These are phyloP conservation scores for Narthecium ossifragum DNA, from an alignment of 106 monocot species.

Conservation along the genomic window DNA sequence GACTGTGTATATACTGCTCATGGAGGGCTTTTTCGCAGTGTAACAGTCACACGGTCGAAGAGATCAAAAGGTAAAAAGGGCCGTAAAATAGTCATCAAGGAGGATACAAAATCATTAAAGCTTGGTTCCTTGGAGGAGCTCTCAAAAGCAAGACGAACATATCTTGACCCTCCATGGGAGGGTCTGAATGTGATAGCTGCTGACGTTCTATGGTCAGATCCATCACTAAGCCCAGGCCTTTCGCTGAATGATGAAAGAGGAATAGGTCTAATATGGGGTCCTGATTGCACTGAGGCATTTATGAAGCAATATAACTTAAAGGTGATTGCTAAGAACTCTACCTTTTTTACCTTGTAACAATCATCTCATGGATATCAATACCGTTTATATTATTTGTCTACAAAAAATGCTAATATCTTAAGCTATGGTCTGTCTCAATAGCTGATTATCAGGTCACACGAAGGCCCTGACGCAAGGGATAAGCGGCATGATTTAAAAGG, in stretches of 20 bases:
- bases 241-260: slow-evolving; percentile 86
- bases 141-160: slow-evolving; percentile 72
- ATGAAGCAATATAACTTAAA: slow-evolving; percentile 69
- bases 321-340: slow-evolving; percentile 18
- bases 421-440: slow-evolving; percentile 25
- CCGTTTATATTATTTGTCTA: too few species aligned
- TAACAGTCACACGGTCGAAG: slow-evolving; percentile 28
- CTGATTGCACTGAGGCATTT: slow-evolving; percentile 85
- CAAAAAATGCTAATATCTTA: slow-evolving; percentile 7
- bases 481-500: slow-evolving; percentile 67
- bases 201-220: slow-evolving; percentile 97
- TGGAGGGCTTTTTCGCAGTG: slow-evolving; percentile 86
- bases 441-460: slow-evolving; percentile 98
- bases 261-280: slow-evolving; percentile 89
- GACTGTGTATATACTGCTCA: slow-evolving; percentile 83
- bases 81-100: slow-evolving; percentile 20
- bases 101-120: slow-evolving; percentile 30
- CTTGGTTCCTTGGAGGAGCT: slow-evolving; percentile 91
- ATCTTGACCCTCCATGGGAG: slow-evolving; percentile 94
- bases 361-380: too few species aligned
- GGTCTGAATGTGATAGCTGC: slow-evolving; percentile 85
- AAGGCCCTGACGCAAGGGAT: slow-evolving; percentile 97
- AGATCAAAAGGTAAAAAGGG: slow-evolving; percentile 72
- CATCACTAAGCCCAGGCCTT: slow-evolving; percentile 58
- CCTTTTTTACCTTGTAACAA: too few species aligned